Evolutionary conservation across 192 early-diverging fungal species (phyloP), one percentile per base, ranked within the genome.

Genomic region (Podila horticola): DNA sequence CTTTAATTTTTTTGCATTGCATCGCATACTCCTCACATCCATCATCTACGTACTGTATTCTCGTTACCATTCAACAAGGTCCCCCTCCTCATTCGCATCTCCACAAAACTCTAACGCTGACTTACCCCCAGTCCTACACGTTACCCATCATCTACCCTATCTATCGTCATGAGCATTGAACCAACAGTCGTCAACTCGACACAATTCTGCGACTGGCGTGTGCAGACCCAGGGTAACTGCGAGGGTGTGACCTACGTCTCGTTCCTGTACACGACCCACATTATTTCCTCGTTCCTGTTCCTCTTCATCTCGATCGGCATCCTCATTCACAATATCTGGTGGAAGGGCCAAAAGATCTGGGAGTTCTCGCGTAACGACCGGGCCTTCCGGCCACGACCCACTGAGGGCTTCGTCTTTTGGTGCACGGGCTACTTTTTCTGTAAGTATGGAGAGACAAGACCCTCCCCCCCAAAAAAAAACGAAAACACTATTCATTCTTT

Each of bases 341-440:
- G 76, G 76, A 79, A 79, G 28, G 70, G 70, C 6, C 76, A 79
- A 64, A 79, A 79, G 28, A 66, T 79, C 24, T 79, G 76, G 76
- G 76, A 79, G 70, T 79, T 79, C 38, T 79, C 76, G 17, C 60
- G 76, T 8, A 79, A 72, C 66, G 76, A 79, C 51, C 59, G 55
- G 24, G 76, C 76, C 3, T 79, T 79, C 29, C 64, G 76, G 15
- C 76, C 76, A 20, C 48, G 76, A 59, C 76, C 76, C 31, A 79
- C 76, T 7, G 76, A 79, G 55, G 76, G 76, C 38, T 79, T 79
- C 38, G 76, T 79, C 19, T 34, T 79, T 26, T 79, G 76, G 76
- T 79, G 76, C 34, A 59, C 70, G 11, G 69, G 76, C 10, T 79
- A 79, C 55, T 79, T 79, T 64, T 72, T 79, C 38, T 79, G 76